Percentiles rank a stretch among this genome's conserved stretches.
These are phyloP conservation scores for Inga oerstediana DNA, from an alignment of 306 rosid species.

Conservation along the genomic window DNA sequence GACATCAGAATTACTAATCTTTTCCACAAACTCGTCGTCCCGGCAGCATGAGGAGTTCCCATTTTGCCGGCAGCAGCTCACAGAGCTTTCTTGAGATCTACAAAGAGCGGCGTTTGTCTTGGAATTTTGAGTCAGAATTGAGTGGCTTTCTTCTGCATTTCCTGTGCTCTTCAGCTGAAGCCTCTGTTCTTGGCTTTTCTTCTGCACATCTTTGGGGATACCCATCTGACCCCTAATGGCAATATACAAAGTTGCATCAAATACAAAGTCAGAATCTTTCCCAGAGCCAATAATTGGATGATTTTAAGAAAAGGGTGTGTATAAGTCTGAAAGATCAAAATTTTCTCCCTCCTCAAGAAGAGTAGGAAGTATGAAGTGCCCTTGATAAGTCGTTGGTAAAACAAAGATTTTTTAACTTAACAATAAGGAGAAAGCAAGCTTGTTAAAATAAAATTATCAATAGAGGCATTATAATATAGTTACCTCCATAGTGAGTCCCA, in stretches of 20 bases:
- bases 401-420: background rate
- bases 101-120: constrained; percentile 26
- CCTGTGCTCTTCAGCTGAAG: constrained; percentile 40
- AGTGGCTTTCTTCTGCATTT: constrained; percentile 28
- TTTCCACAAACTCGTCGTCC: constrained; percentile 40
- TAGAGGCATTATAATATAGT: constrained; percentile 9
- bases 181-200: constrained; percentile 58
- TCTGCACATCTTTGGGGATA: constrained; percentile 75
- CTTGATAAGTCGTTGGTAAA: background rate
- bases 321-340: background rate
- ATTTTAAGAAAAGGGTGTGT: background rate
- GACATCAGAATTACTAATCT: constrained; percentile 34
- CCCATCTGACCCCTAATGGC: constrained; percentile 88
- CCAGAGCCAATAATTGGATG: background rate
- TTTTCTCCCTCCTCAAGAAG: background rate
- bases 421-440: constrained; percentile 21
- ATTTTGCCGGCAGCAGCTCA: constrained; percentile 36
- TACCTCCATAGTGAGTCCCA: constrained; percentile 86
- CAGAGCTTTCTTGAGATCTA: constrained; percentile 30
- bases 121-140: constrained; percentile 24
- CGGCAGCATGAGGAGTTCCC: constrained; percentile 60
- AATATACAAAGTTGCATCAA: constrained; percentile 6
- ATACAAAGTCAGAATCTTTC: constrained; percentile 9
- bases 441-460: constrained; percentile 10
- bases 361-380: background rate